Conservation (phyloP, 257 asterid species). For the Penstemon barbatus region DNA sequence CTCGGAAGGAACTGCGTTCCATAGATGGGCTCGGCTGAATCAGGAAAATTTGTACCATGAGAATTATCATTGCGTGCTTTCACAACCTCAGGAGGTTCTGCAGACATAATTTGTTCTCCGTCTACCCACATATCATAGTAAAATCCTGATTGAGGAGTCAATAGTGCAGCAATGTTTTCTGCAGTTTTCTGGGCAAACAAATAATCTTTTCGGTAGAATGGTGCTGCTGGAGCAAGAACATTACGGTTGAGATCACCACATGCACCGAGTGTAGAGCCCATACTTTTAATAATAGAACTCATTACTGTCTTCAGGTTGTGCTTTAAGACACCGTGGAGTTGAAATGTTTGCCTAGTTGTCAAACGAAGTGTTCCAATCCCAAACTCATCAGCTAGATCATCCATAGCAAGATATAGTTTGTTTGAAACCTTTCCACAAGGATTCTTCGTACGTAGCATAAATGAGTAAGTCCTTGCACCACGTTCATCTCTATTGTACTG, state of each 20-base stretch:
- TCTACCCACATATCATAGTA: constrained; percentile 99
- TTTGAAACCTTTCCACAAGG: constrained; percentile 95
- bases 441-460: constrained; percentile 96
- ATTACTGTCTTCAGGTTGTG: constrained; percentile 90
- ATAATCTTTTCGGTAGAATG: constrained; percentile 65
- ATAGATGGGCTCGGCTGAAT: constrained; percentile 93
- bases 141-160: constrained; percentile 97
- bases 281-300: constrained; percentile 74
- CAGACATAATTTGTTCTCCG: constrained; percentile 86
- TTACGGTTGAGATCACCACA: constrained; percentile 97
- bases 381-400: constrained; percentile 91
- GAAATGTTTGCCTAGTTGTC: constrained; percentile 97
- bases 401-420: constrained; percentile 84
- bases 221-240: constrained; percentile 97
- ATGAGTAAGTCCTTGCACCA: constrained; percentile 73
- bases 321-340: constrained; percentile 92
- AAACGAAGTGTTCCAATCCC: constrained; percentile 93
- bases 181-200: constrained; percentile 94
- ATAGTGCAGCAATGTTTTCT: constrained; percentile 84
- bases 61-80: constrained; percentile 88
- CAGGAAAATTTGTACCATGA: constrained; percentile 86
- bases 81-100: constrained; percentile 87
- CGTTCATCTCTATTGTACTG: constrained; percentile 96
- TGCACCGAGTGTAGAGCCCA: constrained; percentile 98
- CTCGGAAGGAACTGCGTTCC: constrained; percentile 98